Percentiles rank a stretch among this genome's conserved stretches.
Conservation (phyloP, 1,284 basidiomycete genomes). For the Tilletia caries region DNA sequence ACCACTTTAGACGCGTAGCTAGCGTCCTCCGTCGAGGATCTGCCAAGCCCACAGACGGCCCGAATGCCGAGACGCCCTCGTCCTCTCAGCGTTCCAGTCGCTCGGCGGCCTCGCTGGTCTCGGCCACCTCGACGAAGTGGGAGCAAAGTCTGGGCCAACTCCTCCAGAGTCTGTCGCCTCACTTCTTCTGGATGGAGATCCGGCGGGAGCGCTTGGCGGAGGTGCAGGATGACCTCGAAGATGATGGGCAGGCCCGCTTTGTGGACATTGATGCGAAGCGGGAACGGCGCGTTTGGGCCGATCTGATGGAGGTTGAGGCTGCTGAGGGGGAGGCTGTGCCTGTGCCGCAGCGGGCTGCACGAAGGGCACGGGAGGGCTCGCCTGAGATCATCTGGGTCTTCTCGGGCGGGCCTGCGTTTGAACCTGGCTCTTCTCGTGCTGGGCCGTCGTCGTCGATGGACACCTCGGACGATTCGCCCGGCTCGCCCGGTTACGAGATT, state of each 20-base stretch:
- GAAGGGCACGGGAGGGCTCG: neutral
- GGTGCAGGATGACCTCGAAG: neutral
- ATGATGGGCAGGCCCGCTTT: neutral
- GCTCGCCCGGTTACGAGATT: neutral
- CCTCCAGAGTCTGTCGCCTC: neutral
- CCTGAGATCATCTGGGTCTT: neutral
- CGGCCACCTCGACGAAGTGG: neutral
- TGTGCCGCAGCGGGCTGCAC: too few species aligned
- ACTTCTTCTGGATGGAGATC: constrained; percentile 9
- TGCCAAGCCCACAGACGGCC: neutral
- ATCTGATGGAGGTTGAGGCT: neutral
- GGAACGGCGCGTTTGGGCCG: neutral
- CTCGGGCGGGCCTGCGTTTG: neutral
- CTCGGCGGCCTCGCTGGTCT: neutral
- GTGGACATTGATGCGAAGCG: constrained; percentile 7
- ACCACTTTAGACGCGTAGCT: neutral
- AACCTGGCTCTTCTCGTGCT: neutral
- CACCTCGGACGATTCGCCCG: neutral
- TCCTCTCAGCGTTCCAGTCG: neutral
- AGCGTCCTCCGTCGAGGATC: neutral
- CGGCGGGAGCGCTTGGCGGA: neutral
- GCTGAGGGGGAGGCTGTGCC: neutral
- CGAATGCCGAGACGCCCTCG: neutral
- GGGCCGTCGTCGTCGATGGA: neutral
- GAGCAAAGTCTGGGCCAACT: neutral